These are phyloP conservation scores for Cladosporium sp. DNA, from an alignment of 2,329 filamentous ascomycete genomes.

Conservation along the genomic window DNA sequence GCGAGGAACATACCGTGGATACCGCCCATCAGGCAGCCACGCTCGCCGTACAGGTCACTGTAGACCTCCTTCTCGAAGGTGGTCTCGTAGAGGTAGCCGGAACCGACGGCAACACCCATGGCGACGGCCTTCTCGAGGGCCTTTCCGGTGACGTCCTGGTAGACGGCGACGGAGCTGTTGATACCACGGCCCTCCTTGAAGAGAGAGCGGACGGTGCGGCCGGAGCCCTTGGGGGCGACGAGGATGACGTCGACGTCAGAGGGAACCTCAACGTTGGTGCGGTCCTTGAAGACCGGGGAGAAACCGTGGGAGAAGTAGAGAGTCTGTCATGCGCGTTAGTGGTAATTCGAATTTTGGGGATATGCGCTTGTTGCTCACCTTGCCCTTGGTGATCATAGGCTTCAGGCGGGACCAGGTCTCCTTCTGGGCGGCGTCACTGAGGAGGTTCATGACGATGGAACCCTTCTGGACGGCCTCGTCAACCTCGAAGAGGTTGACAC, in stretches of 20 bases:
- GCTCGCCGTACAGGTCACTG: conserved; percentile 99
- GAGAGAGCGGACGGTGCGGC: conserved; percentile 95
- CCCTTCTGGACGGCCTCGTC: conserved; percentile 91
- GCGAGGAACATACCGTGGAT: conserved; percentile 99
- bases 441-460: conserved; percentile 98
- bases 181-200: conserved; percentile 99
- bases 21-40: conserved; percentile 98
- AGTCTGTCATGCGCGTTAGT: conserved; percentile 53
- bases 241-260: conserved; percentile 97
- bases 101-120: conserved; percentile 93
- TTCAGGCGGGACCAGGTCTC: conserved; percentile 99
- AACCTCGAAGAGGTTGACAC: conserved; percentile 98
- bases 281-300: conserved; percentile 99
- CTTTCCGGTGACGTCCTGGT: conserved; percentile 95
- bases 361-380: conserved; percentile 57
- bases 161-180: conserved; percentile 98
- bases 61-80: conserved; percentile 99
- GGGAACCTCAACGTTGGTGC: conserved; percentile 97
- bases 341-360: not conserved
- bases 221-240: conserved; percentile 97
- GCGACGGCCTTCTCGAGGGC: conserved; percentile 97
- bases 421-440: conserved; percentile 93
- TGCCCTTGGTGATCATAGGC: conserved; percentile 97
- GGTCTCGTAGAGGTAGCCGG: conserved; percentile 99
- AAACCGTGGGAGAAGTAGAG: conserved; percentile 99